These are phyloP conservation scores for Talaromyces sp. DNA, from an alignment of 2,329 filamentous ascomycete species.

Conservation along the genomic window DNA sequence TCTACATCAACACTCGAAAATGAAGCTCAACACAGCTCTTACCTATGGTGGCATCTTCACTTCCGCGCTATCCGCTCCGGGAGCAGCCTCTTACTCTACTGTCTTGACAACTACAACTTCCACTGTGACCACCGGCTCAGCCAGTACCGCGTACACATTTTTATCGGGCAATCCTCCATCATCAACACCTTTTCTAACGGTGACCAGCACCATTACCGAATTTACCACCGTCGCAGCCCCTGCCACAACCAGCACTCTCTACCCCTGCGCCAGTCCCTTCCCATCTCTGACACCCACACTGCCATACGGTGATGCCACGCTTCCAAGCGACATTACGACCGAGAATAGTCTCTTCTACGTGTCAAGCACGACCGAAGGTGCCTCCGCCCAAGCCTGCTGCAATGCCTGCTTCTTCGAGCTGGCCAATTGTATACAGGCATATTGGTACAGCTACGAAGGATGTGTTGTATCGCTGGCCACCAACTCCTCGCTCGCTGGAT, in stretches of 20 bases:
- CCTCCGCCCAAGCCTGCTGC: conserved; percentile 16
- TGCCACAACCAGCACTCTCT: conserved; percentile 7
- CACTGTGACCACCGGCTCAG: conserved; percentile 6
- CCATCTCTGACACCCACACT: conserved; percentile 9
- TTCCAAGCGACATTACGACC: conserved; percentile 4
- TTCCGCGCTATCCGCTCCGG: conserved; percentile 6
- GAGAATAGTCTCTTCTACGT: conserved; percentile 7
- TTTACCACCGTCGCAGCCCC: background rate
- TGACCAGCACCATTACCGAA: conserved; percentile 8
- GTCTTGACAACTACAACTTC: conserved; percentile 4
- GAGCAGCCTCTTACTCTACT: background rate
- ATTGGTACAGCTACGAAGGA: conserved; percentile 17
- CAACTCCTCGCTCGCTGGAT: conserved; percentile 7
- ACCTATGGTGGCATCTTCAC: background rate
- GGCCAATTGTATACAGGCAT: conserved; percentile 16
- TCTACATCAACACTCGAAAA: background rate
- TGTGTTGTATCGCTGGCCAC: conserved; percentile 15
- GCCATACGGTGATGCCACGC: conserved; percentile 10
- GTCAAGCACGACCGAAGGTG: background rate
- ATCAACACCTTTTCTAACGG: background rate
- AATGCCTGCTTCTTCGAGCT: conserved; percentile 17
- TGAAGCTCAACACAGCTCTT: background rate
- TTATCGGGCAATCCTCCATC: conserved; percentile 13
- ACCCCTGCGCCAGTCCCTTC: conserved; percentile 15
- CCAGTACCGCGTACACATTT: conserved; percentile 13